These are phyloP conservation scores for Cucurbita maxima DNA, from an alignment of 306 rosid species.

Conservation along the genomic window DNA sequence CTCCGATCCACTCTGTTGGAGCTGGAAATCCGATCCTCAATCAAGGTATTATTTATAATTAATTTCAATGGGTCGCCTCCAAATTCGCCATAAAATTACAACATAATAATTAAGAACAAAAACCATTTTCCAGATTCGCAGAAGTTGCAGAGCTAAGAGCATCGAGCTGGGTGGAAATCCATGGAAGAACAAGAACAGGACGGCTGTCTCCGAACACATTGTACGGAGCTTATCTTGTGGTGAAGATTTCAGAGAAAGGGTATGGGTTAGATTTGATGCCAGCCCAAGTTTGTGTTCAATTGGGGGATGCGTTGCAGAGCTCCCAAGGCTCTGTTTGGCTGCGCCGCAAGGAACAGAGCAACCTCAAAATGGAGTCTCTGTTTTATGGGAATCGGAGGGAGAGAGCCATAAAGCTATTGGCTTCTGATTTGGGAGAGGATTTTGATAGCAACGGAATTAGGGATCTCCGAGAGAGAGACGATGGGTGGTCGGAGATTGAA, in stretches of 20 bases:
- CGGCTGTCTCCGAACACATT: constrained; percentile 27
- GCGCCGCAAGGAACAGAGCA: constrained; percentile 5
- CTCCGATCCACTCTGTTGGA: constrained; percentile 34
- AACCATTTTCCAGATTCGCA: constrained; percentile 5
- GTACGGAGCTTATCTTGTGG: constrained; percentile 37
- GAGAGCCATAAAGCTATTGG: neutral
- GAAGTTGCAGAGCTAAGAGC: constrained; percentile 39
- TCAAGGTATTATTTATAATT: constrained; percentile 16
- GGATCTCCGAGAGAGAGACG: constrained; percentile 19
- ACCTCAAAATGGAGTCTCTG: constrained; percentile 17
- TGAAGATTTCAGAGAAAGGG: constrained; percentile 24
- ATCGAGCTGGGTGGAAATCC: constrained; percentile 38
- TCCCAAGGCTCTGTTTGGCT: constrained; percentile 16
- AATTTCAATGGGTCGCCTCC: no score
- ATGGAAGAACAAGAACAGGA: constrained; percentile 26
- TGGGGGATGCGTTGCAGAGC: neutral
- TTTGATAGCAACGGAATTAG: neutral
- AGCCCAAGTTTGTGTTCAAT: neutral
- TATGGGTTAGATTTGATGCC: constrained; percentile 36
- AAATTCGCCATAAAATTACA: no score
- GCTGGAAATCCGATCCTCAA: constrained; percentile 28
- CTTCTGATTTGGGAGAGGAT: no score
- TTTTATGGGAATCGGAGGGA: constrained; percentile 22
- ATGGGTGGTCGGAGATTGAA: constrained; percentile 63
- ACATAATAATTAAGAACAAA: no score